Percentiles rank a stretch among this genome's conserved stretches.
These are phyloP conservation scores for Ceratobasidium sp. DNA, from an alignment of 1,284 basidiomycete species.

Conservation along the genomic window DNA sequence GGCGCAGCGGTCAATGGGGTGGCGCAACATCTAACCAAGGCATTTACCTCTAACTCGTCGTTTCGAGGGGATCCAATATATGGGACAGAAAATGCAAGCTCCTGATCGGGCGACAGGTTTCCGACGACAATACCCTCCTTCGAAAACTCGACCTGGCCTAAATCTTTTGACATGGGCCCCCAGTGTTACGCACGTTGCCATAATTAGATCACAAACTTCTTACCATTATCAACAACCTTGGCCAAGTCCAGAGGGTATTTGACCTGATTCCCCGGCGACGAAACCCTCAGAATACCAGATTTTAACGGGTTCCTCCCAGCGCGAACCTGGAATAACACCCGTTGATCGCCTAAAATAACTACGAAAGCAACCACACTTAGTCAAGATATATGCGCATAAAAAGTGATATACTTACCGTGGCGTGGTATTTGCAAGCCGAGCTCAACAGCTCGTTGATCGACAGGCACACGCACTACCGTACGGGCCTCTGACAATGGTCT, in stretches of 20 bases:
- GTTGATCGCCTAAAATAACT: constrained; percentile 66
- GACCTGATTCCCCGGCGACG: constrained; percentile 9
- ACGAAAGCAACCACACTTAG: constrained; percentile 19
- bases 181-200: neutral
- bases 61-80: constrained; percentile 35
- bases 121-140: neutral
- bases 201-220: neutral
- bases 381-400: constrained; percentile 8
- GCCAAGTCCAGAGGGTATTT: constrained; percentile 29
- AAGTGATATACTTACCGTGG: constrained; percentile 63
- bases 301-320: constrained; percentile 74
- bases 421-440: constrained; percentile 71
- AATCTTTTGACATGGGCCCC: neutral
- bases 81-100: constrained; percentile 23
- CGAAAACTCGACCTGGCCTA: neutral
- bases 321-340: constrained; percentile 70
- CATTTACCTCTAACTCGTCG: constrained; percentile 33
- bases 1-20: neutral
- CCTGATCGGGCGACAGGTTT: constrained; percentile 11
- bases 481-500: constrained; percentile 13
- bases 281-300: constrained; percentile 21
- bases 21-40: neutral
- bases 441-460: constrained; percentile 71
- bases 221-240: constrained; percentile 27
- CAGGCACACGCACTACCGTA: constrained; percentile 66